A percentile compares a stretch with the other conserved stretches of the same genome.
These are phyloP conservation scores for Calonectria leucothoes DNA, from an alignment of 2,329 filamentous ascomycete species.

Conservation along the genomic window DNA sequence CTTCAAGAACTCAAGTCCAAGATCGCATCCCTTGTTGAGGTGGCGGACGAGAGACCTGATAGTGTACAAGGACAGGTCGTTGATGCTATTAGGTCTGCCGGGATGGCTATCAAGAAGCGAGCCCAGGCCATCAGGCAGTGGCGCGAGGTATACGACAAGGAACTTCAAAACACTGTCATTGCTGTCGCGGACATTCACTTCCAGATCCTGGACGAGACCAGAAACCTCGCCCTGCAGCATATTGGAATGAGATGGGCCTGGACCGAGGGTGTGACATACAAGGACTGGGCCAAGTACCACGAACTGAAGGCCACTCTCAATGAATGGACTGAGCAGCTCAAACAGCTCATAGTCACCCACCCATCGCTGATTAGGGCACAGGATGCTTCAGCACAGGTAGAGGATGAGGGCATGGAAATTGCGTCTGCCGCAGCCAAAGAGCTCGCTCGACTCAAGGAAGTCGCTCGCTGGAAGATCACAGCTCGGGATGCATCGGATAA, in stretches of 20 bases:
- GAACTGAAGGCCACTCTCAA: slow-evolving; percentile 84
- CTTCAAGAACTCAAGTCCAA: slow-evolving; percentile 73
- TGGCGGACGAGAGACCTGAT: slow-evolving; percentile 57
- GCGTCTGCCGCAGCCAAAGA: slow-evolving; percentile 85
- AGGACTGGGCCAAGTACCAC: slow-evolving; percentile 97
- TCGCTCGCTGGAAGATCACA: slow-evolving; percentile 85
- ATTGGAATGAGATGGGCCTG: slow-evolving; percentile 96
- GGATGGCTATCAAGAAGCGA: slow-evolving; percentile 78
- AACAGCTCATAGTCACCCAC: slow-evolving; percentile 79
- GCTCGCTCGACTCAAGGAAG: slow-evolving; percentile 82
- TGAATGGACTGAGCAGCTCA: slow-evolving; percentile 86
- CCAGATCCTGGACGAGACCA: slow-evolving; percentile 83
- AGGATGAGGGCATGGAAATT: slow-evolving; percentile 83
- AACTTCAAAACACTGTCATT: slow-evolving; percentile 76
- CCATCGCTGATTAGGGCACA: slow-evolving; percentile 77
- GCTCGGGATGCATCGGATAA: slow-evolving; percentile 81
- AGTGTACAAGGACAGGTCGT: slow-evolving; percentile 57
- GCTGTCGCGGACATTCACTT: slow-evolving; percentile 84
- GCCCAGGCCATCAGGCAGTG: slow-evolving; percentile 83
- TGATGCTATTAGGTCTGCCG: slow-evolving; percentile 71
- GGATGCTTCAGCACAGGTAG: slow-evolving; percentile 73
- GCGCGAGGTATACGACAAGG: slow-evolving; percentile 77
- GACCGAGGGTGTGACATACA: slow-evolving; percentile 95
- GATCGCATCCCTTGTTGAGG: slow-evolving; percentile 73
- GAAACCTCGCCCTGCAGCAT: slow-evolving; percentile 87